Evolutionary conservation across 202 grass and related monocot genomes (phyloP), one percentile per base, ranked within the genome.

Genomic region (Bolboschoenoplectus hybrid): DNA sequence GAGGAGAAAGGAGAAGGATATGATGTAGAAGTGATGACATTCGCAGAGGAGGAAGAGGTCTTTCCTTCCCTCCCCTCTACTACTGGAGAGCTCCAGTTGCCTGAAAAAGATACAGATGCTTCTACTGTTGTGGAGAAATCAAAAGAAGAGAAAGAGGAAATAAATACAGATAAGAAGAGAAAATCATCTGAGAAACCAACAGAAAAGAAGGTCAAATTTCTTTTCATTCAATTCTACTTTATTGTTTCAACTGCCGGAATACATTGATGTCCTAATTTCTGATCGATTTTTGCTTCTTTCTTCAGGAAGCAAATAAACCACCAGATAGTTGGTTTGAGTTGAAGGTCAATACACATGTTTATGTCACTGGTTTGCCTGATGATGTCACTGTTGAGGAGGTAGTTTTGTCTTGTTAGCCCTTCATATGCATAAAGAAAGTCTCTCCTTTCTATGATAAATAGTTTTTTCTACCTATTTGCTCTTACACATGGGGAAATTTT

Each of bases 311-410:
- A 85, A 89, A 98, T 83, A 98, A 98, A 89, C 93, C 96, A 81
- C 96, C 96, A 67, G 93, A 96, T 14, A 91, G 89, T 89, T 98
- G 96, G 96, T 98, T 98, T 94, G 93, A 94, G 76, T 89, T 98
- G 79, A 98, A 98, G 88, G 93, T 98, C 64, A 98, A 98, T 81
- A 98, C 93, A 19, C 85, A 98, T 91, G 90, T 98, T 80, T 96
- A 98, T 74, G 47, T 96, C 45, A 94, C 81, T 86, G 93, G 93
- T 67, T 92, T 98, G 85, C 97, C 97, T 88, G 91, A 98, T 90
- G 93, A 98, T 84, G 89, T 98, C 64, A 96, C 89, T 5, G 9
- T 9, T 53, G 93, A 94, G 60, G 93, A 98, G 88, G 97, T 98
- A 90, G 87, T 60, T 94, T 26, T 84, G 16, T 10, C 32, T 52